phyloP scores from a whole-genome alignment of 192 early-diverging fungal species.

The Rhizoclosmatium sp. region DNA sequence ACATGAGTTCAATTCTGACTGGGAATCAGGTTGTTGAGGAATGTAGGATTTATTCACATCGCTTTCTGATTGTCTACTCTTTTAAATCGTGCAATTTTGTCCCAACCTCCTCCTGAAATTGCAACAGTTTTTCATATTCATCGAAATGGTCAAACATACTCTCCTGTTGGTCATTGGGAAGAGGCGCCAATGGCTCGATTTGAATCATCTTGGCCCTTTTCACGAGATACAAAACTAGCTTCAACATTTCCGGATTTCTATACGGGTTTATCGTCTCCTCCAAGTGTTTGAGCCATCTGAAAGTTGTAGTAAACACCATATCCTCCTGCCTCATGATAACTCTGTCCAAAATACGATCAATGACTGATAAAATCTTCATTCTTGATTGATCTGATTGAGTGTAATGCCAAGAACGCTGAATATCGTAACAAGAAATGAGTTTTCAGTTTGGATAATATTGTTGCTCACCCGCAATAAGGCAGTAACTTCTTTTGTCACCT shows the following conservation, averaged over 20 bases:
- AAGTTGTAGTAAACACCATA: slow-evolving; percentile 30
- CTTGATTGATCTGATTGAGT: slow-evolving; percentile 33
- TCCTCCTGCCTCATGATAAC: slow-evolving; percentile 46
- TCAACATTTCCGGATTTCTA: slow-evolving; percentile 30
- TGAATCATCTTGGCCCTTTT: slow-evolving; percentile 37
- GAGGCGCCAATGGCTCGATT: slow-evolving; percentile 33
- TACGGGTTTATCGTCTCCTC: slow-evolving; percentile 45
- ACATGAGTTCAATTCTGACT: too few species aligned
- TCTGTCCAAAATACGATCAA: slow-evolving; percentile 45
- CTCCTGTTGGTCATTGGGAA: slow-evolving; percentile 23
- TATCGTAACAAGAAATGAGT: not conserved
- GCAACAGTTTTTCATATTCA: slow-evolving; percentile 1
- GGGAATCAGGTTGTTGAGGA: not conserved
- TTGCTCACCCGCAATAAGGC: slow-evolving; percentile 29
- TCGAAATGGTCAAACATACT: slow-evolving; percentile 24
- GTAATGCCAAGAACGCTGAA: slow-evolving; percentile 39
- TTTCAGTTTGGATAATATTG: not conserved
- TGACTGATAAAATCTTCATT: slow-evolving; percentile 41
- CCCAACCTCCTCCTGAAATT: slow-evolving; percentile 21
- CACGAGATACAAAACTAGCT: slow-evolving; percentile 34
- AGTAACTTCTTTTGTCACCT: slow-evolving; percentile 47
- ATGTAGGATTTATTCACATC: not conserved
- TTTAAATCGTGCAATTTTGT: not conserved
- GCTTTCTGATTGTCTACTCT: too few species aligned
- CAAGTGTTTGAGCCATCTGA: slow-evolving; percentile 46